Conservation (phyloP, 306 rosid species). For the Aeschynomene evenia region DNA sequence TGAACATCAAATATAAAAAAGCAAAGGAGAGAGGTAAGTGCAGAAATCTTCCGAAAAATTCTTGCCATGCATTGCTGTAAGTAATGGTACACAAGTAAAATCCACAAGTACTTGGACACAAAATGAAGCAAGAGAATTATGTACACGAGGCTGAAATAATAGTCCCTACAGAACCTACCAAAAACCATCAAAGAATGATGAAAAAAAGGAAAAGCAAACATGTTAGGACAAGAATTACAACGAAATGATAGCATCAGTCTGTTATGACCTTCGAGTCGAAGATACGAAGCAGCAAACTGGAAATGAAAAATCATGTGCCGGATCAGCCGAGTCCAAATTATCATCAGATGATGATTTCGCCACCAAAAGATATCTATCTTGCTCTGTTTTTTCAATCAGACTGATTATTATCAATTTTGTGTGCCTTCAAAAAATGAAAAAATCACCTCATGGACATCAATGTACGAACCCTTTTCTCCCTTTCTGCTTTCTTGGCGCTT, state of each 20-base stretch:
- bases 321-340: slow-evolving; percentile 7
- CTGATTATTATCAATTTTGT: too few species aligned
- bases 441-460: slow-evolving; percentile 86
- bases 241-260: neutral
- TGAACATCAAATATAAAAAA: neutral
- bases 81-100: slow-evolving; percentile 17
- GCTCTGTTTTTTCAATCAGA: neutral
- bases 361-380: neutral
- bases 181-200: slow-evolving; percentile 58
- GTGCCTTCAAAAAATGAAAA: slow-evolving; percentile 1
- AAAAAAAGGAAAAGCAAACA: slow-evolving; percentile 16
- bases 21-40: neutral
- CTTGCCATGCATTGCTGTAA: neutral
- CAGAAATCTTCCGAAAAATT: neutral
- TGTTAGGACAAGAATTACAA: neutral
- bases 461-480: slow-evolving; percentile 59
- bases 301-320: neutral
- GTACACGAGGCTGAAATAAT: slow-evolving; percentile 33
- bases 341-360: slow-evolving; percentile 52
- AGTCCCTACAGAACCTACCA: neutral
- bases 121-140: slow-evolving; percentile 17
- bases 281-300: slow-evolving; percentile 23
- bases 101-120: neutral
- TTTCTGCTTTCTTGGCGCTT: slow-evolving; percentile 67
- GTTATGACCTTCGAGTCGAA: slow-evolving; percentile 21